Percentiles rank a stretch among this genome's conserved stretches.
These are phyloP conservation scores for Penicillium rolfsii DNA, from an alignment of 2,329 filamentous ascomycete genomes.

Conservation along the genomic window DNA sequence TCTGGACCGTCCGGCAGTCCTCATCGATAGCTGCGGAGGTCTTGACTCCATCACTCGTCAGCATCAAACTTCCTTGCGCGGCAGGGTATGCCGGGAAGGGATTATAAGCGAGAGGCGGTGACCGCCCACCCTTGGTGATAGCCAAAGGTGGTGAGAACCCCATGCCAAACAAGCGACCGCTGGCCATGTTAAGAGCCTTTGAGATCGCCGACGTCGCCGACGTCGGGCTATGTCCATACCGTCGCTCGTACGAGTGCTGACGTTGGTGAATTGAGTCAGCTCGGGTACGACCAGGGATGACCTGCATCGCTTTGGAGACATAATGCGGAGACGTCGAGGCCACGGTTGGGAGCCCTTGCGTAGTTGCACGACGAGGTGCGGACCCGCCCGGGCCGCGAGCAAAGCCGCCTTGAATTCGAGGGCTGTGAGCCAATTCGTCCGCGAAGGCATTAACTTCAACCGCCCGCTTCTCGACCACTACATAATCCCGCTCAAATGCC, in stretches of 20 bases:
- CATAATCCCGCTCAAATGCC: slow-evolving; percentile 90
- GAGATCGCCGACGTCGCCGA: slow-evolving; percentile 90
- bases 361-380: slow-evolving; percentile 75
- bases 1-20: slow-evolving; percentile 74
- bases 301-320: slow-evolving; percentile 72
- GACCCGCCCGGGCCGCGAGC: slow-evolving; percentile 61
- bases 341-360: slow-evolving; percentile 71
- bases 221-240: slow-evolving; percentile 71
- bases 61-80: slow-evolving; percentile 68
- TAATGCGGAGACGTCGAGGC: slow-evolving; percentile 71
- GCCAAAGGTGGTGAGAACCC: slow-evolving; percentile 55
- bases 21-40: slow-evolving; percentile 69
- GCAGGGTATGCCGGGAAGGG: slow-evolving; percentile 85
- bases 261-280: slow-evolving; percentile 68
- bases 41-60: slow-evolving; percentile 65
- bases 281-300: slow-evolving; percentile 67
- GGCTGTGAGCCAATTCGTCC: slow-evolving; percentile 87
- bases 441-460: slow-evolving; percentile 97
- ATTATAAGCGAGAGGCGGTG: slow-evolving; percentile 56
- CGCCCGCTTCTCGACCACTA: slow-evolving; percentile 90
- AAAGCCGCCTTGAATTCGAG: slow-evolving; percentile 60
- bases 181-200: slow-evolving; percentile 93
- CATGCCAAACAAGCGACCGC: slow-evolving; percentile 59
- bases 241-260: slow-evolving; percentile 77
- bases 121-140: slow-evolving; percentile 50